Base-by-base conservation (phyloP, 2,329 filamentous ascomycete genomes). In the Xylaria sp. region DNA sequence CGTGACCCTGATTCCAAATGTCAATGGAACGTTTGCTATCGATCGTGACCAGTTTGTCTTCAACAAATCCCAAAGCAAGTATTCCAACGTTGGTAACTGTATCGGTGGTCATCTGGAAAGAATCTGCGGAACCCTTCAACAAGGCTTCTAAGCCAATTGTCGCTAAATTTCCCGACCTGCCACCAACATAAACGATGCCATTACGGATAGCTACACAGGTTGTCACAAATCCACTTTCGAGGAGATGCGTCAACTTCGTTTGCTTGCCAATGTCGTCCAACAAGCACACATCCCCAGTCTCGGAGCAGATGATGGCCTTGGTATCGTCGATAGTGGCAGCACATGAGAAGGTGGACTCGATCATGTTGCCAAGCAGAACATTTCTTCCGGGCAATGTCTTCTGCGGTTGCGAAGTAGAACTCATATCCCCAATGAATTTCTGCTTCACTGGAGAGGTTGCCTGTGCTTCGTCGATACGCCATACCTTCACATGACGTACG, bases 401-500 rank as follows among this genome's bases (percentile, higher is more conserved):
- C 14, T 89, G 85, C 5, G 78, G 69, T 76, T 80, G 73, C 67
- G 79, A 63, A 64, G 74, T 58, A 72, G 73, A 70, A 74, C 69
- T 78, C 35, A 74, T 70, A 50, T 87, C 85, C 52, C 75, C 75
- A 19, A 78, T 73, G 62, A 86, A 83, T 66, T 84, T 86, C 72
- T 84, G 76, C 73, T 92, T 92, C 8, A 83, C 80, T 1, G 91
- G 89, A 21, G 90, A 90, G 4, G 79, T 78, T 17, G 82, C 78
- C 43, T 80, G 60, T 72, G 71, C 78, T 25, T 94, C 92, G 37
- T 95, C 91, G 11, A 95, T 84, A 69, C 89, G 89, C 95, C 95
- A 99, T 53, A 96, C 86, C 77, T 97, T 98, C 75, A 97, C 87
- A 78, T 97, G 94, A 25, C 95, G 88, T 54, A 95, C 90, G 14